Evolutionary conservation across 148 eudicot genomes (phyloP).

Genomic region (Fagopyrum homotropicum): DNA sequence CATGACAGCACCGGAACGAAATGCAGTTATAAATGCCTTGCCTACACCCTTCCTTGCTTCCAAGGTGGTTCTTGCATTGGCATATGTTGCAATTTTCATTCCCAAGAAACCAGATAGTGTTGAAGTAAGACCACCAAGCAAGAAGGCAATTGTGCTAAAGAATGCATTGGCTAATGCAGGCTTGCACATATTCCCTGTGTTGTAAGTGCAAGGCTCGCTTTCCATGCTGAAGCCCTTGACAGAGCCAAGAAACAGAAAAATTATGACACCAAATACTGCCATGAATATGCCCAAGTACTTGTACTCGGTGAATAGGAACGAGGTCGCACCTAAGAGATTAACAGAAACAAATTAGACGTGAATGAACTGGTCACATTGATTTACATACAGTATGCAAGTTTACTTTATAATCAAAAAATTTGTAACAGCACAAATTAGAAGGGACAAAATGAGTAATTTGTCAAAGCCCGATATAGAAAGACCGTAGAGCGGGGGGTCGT

Average conservation of each 20-base stretch:
- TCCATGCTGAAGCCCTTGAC: constrained; percentile 49
- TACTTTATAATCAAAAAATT: too few relatives aligned
- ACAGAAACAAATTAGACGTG: neutral
- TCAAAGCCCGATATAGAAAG: too few relatives aligned
- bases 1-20: constrained; percentile 45
- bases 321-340: constrained; percentile 42
- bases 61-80: constrained; percentile 53
- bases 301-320: constrained; percentile 49
- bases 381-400: neutral
- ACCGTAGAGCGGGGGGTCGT: too few relatives aligned
- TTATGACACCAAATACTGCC: constrained; percentile 43
- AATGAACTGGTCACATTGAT: neutral
- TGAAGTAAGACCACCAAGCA: constrained; percentile 47
- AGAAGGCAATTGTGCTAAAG: constrained; percentile 40
- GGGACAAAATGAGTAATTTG: too few relatives aligned
- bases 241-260: constrained; percentile 52
- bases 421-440: too few relatives aligned
- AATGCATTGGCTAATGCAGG: constrained; percentile 51
- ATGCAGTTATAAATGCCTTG: constrained; percentile 48
- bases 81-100: constrained; percentile 14
- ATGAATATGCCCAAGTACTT: constrained; percentile 48
- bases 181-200: constrained; percentile 31
- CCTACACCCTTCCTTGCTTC: constrained; percentile 63
- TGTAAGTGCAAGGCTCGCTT: constrained; percentile 35
- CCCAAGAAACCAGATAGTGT: constrained; percentile 46